A percentile compares a stretch with the other conserved stretches of the same genome.
Evolutionary conservation across 225 moss, liverwort and hornwort species (phyloP).

Genomic region (Straminergon stramineum): DNA sequence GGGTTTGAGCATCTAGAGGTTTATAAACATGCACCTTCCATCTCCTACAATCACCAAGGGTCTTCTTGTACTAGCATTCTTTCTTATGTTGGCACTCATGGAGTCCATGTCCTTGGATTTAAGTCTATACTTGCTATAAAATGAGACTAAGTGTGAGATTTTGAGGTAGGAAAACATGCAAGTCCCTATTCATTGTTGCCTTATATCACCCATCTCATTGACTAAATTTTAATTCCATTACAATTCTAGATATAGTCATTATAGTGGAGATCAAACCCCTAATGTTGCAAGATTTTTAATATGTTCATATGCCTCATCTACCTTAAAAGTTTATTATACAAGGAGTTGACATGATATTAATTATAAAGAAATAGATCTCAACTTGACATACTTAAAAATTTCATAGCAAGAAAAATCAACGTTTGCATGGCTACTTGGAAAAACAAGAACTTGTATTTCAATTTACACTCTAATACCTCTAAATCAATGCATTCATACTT

Average conservation of each 20-base stretch:
- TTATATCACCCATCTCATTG: not conserved
- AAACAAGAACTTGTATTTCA: not conserved
- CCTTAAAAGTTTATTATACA: not conserved
- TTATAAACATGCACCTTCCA: accelerated
- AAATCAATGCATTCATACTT: not conserved
- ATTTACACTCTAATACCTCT: not conserved
- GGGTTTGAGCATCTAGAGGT: not conserved
- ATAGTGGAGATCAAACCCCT: not conserved
- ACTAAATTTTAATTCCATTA: not conserved
- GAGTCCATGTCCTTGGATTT: not conserved
- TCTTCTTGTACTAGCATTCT: not conserved
- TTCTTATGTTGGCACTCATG: accelerated
- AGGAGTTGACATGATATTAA: not conserved
- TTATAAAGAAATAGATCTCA: not conserved
- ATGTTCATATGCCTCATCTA: not conserved
- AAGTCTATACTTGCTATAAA: not conserved
- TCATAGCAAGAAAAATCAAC: not conserved
- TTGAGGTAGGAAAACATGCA: not conserved
- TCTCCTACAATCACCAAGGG: not conserved
- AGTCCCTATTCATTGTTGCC: not conserved
- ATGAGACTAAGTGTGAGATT: not conserved
- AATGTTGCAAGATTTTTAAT: not conserved
- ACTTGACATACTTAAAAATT: not conserved
- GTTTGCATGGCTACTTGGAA: not conserved
- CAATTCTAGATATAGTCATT: not conserved